Percentiles rank a stretch among this genome's conserved stretches.
Evolutionary conservation across 2,329 filamentous ascomycete genomes (phyloP).

Genomic region (Microcyclospora pomicola): DNA sequence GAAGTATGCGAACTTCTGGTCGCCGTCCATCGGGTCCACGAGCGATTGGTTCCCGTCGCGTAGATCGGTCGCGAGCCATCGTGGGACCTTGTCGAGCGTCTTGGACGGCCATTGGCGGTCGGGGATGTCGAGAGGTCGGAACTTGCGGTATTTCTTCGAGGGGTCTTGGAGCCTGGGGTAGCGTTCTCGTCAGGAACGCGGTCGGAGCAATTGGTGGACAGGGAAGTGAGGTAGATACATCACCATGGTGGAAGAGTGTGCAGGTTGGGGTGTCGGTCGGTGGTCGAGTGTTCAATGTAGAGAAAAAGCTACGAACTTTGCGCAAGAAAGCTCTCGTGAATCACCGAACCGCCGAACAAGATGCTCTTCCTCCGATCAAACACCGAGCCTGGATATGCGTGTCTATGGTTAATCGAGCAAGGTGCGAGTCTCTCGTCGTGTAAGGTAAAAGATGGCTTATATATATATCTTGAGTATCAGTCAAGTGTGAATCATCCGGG

Average conservation of each 20-base stretch:
- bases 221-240: neutral
- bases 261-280: neutral
- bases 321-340: no score
- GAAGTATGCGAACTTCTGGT: slow-evolving; percentile 93
- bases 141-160: slow-evolving; percentile 61
- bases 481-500: no score
- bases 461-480: no score
- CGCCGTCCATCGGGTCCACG: slow-evolving; percentile 87
- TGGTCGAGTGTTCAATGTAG: neutral
- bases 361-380: no score
- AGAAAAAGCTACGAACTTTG: neutral
- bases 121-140: slow-evolving; percentile 51
- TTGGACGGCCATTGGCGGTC: slow-evolving; percentile 74
- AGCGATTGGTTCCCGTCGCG: slow-evolving; percentile 91
- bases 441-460: no score
- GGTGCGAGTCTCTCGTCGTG: no score
- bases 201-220: neutral
- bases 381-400: no score
- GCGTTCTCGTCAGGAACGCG: neutral
- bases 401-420: no score
- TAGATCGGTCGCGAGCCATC: slow-evolving; percentile 82
- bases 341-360: no score
- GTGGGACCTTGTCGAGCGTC: slow-evolving; percentile 67
- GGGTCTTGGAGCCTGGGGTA: slow-evolving; percentile 51
- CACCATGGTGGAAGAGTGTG: neutral